Percentiles rank a stretch among this genome's conserved stretches.
phyloP scores from a whole-genome alignment of 148 eudicot genomes.

The Rhododendron mucronatum region DNA sequence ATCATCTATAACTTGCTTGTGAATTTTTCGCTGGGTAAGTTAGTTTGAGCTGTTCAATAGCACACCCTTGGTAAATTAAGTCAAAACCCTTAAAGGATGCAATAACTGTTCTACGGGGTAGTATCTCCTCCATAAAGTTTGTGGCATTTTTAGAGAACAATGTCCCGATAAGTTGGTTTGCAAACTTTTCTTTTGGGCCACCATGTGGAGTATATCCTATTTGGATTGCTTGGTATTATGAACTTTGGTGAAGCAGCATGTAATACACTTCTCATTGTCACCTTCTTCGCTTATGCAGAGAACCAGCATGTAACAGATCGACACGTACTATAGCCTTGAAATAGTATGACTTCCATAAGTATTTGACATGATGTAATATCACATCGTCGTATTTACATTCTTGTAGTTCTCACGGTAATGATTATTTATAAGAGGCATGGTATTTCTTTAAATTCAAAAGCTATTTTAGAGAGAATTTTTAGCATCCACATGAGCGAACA shows the following conservation, averaged over 20 bases:
- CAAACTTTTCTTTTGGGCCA: neutral
- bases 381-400: neutral
- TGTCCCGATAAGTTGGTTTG: neutral
- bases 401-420: neutral
- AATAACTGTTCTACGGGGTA: neutral
- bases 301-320: neutral
- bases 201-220: neutral
- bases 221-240: neutral
- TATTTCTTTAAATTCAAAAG: neutral
- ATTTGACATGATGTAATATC: neutral
- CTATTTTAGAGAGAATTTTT: neutral
- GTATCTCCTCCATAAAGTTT: neutral
- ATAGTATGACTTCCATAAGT: neutral
- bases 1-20: neutral
- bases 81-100: neutral
- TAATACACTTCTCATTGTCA: neutral
- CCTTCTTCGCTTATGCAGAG: neutral
- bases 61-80: neutral
- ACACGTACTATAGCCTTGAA: neutral
- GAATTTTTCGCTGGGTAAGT: neutral
- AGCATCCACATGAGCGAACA: neutral
- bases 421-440: neutral
- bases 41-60: neutral
- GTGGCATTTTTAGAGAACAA: neutral
- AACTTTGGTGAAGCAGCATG: neutral